These are phyloP conservation scores for Paramecium primaurelia DNA, from an alignment of 73 alveolate species.

Conservation along the genomic window DNA sequence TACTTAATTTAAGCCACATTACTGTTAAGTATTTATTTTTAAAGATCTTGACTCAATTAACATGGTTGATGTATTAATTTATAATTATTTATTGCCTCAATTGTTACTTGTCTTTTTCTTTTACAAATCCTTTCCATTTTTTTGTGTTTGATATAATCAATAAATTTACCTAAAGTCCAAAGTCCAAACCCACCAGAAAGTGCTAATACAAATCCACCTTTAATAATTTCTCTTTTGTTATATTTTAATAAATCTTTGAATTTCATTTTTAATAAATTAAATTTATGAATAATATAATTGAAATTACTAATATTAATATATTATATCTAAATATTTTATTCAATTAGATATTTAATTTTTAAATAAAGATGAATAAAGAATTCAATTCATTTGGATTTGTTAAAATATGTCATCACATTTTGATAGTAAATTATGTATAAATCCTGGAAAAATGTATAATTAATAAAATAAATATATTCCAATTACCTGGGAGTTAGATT, in stretches of 20 bases:
- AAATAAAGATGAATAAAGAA: not conserved
- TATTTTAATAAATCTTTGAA: not conserved
- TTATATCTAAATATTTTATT: not conserved
- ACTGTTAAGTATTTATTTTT: not conserved
- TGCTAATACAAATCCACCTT: not conserved
- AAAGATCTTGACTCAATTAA: not conserved
- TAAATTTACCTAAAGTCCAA: not conserved
- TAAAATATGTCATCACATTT: not conserved
- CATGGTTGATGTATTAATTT: not conserved
- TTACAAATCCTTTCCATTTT: not conserved
- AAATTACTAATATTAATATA: too few species aligned
- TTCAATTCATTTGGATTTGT: not conserved
- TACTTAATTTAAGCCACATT: constrained; percentile 1
- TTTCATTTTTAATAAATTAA: not conserved
- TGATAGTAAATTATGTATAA: not conserved
- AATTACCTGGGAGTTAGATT: not conserved
- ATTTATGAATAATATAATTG: not conserved
- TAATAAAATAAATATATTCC: not conserved
- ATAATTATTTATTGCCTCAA: not conserved
- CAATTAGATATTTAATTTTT: not conserved
- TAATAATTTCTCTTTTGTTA: not conserved
- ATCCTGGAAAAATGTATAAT: not conserved
- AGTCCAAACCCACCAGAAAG: not conserved
- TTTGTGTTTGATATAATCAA: not conserved
- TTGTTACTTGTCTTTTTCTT: not conserved